Base-by-base conservation (phyloP, 495 filamentous ascomycete species). In the Podospora conica region DNA sequence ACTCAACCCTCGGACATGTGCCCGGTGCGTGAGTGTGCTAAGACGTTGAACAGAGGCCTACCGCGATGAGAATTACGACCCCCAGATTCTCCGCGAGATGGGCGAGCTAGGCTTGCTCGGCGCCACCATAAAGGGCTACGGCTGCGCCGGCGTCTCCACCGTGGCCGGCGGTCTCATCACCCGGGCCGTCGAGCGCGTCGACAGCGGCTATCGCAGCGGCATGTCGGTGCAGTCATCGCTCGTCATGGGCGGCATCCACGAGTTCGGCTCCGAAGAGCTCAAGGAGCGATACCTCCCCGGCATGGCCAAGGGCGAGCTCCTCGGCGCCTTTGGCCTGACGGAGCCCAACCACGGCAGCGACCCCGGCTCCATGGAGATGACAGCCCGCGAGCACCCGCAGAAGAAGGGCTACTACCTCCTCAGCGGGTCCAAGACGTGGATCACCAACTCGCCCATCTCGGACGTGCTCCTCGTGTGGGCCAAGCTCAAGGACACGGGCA, bases 341-440 rank as follows among this genome's bases (percentile, higher is more conserved):
- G 95, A 98, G 77, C 96, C 96, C 60, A 97, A 98, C 76, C 95
- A 98, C 77, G 95, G 95, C 63, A 96, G 91, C 63, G 95, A 98
- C 74, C 95, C 95, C 23, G 95, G 94, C 18, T 91, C 90, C 1
- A 96, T 98, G 96, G 95, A 98, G 78, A 92, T 91, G 10, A 84
- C 82, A 21, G 95, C 95, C 3, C 90, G 89, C 68, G 88, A 88
- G 58, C 94, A 98, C 76, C 91, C 95, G 3, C 87, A 85, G 3
- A 96, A 96, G 82, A 88, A 91, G 72, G 93, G 93, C 4, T 90
- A 91, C 71, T 90, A 90, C 61, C 83, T 88, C 33, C 78, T 98
- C 31, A 90, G 85, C 54, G 95, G 95, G 2, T 82, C 91, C 54
- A 98, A 98, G 83, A 98, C 96, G 0, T 98, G 95, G 95, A 98